A percentile compares a stretch with the other conserved stretches of the same genome.
These are phyloP conservation scores for Houttuynia cordata DNA, from an alignment of 164 flowering plant genomes.

Conservation along the genomic window DNA sequence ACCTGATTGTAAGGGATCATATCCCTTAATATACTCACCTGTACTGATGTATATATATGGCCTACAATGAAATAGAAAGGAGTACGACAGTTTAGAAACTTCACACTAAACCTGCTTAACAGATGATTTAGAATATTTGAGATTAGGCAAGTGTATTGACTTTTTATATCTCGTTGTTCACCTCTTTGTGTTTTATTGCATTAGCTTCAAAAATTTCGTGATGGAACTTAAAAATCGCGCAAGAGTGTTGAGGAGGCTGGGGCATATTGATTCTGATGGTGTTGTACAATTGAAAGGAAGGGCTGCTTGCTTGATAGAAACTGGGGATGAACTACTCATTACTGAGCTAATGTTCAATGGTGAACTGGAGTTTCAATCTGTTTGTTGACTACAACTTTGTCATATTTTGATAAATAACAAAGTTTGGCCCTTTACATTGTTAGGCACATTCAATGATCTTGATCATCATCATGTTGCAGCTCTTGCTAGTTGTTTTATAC, in stretches of 20 bases:
- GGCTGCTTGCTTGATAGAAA: conserved; percentile 97
- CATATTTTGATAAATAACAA: not conserved
- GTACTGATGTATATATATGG: too few species aligned
- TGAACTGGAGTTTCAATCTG: conserved; percentile 9
- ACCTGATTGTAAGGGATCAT: too few species aligned
- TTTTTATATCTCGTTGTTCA: not conserved
- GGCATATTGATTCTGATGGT: conserved; percentile 93
- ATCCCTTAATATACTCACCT: too few species aligned
- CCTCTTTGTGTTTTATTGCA: not conserved
- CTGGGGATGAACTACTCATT: conserved; percentile 97
- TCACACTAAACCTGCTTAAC: too few species aligned
- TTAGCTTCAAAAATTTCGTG: conserved; percentile 97
- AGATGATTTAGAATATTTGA: too few species aligned
- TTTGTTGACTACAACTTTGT: not conserved
- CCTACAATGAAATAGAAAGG: too few species aligned
- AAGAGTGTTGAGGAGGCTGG: conserved; percentile 88
- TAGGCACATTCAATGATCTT: conserved; percentile 93
- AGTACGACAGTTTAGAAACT: too few species aligned
- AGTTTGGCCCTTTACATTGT: conserved; percentile 4
- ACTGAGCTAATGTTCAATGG: conserved; percentile 99
- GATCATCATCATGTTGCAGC: conserved; percentile 97
- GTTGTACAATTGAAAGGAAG: conserved; percentile 95
- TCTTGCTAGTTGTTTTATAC: conserved; percentile 97
- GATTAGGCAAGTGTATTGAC: not conserved
- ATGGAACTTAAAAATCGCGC: conserved; percentile 91